A percentile compares a stretch with the other conserved stretches of the same genome.
Conservation (phyloP, 768 basidiomycete genomes). For the Tulasnella sp. region DNA sequence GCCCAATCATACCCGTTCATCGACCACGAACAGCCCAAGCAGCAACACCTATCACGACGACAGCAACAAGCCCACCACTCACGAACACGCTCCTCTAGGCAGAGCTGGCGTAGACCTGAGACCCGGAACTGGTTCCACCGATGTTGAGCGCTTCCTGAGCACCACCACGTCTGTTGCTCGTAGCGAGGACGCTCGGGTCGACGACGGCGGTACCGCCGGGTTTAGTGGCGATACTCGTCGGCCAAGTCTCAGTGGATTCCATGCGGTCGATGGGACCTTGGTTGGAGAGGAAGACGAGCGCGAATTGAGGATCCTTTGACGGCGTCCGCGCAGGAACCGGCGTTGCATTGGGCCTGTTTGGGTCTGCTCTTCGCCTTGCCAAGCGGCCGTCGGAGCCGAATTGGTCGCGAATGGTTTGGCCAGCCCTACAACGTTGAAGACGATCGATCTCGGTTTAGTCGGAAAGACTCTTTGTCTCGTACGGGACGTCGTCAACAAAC, state of each 20-base stretch:
- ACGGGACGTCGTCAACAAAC: too few relatives aligned
- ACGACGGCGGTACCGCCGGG: conserved; percentile 53
- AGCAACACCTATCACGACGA: not conserved
- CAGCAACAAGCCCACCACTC: not conserved
- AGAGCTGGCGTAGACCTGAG: not conserved
- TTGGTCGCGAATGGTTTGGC: conserved; percentile 32
- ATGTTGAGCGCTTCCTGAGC: conserved; percentile 35
- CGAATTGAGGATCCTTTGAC: conserved; percentile 34
- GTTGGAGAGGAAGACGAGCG: conserved; percentile 33
- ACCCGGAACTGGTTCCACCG: conserved; percentile 16
- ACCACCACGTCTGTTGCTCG: conserved; percentile 62
- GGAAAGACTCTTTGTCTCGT: too few relatives aligned
- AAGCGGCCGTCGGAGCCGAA: conserved; percentile 41
- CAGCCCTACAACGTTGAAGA: conserved; percentile 26
- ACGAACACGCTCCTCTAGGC: not conserved
- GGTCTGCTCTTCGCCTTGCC: not conserved
- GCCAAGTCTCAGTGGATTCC: too few relatives aligned
- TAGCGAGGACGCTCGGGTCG: conserved; percentile 59
- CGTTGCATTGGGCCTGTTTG: conserved; percentile 31
- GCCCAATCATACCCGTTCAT: not conserved
- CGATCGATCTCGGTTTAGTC: too few relatives aligned
- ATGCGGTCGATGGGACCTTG: too few relatives aligned
- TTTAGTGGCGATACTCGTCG: conserved; percentile 42
- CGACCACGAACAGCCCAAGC: not conserved
- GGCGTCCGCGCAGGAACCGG: conserved; percentile 8